These are phyloP conservation scores for Berberis thunbergii DNA, from an alignment of 164 flowering plant species.

Conservation along the genomic window DNA sequence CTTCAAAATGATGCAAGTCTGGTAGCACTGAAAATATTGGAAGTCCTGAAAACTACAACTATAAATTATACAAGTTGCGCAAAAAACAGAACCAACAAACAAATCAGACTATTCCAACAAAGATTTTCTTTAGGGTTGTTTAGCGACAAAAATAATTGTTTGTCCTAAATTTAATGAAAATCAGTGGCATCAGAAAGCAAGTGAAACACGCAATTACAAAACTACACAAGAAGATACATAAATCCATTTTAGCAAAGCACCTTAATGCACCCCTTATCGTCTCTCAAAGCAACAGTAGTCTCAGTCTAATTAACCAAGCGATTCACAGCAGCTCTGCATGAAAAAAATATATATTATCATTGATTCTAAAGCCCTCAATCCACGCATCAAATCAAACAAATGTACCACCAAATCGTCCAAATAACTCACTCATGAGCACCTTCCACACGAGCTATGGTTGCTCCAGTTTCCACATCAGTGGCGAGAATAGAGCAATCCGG, in stretches of 20 bases:
- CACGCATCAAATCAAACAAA: background rate
- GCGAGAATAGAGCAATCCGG: conserved; percentile 71
- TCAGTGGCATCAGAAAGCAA: too few relatives aligned
- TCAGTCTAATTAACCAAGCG: conserved; percentile 64
- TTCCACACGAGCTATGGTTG: conserved; percentile 54
- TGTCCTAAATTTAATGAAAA: too few relatives aligned
- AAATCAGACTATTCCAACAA: too few relatives aligned
- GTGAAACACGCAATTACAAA: background rate
- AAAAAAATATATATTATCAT: background rate
- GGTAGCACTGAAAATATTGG: too few relatives aligned
- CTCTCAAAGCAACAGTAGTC: conserved; percentile 83
- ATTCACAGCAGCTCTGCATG: conserved; percentile 62
- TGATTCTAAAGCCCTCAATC: background rate
- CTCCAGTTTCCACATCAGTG: conserved; percentile 80
- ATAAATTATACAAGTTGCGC: too few relatives aligned
- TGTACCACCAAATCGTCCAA: background rate
- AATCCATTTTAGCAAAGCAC: conserved; percentile 19
- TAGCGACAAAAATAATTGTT: too few relatives aligned
- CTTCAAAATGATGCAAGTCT: too few relatives aligned
- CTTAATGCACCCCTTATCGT: conserved; percentile 87
- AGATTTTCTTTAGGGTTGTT: too few relatives aligned
- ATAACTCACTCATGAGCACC: conserved; percentile 64
- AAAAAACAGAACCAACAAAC: too few relatives aligned
- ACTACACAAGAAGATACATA: background rate
- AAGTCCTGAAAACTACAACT: too few relatives aligned